A percentile compares a stretch with the other conserved stretches of the same genome.
These are phyloP conservation scores for Paraconiothyrium sp. DNA, from an alignment of 2,329 filamentous ascomycete species.

Conservation along the genomic window DNA sequence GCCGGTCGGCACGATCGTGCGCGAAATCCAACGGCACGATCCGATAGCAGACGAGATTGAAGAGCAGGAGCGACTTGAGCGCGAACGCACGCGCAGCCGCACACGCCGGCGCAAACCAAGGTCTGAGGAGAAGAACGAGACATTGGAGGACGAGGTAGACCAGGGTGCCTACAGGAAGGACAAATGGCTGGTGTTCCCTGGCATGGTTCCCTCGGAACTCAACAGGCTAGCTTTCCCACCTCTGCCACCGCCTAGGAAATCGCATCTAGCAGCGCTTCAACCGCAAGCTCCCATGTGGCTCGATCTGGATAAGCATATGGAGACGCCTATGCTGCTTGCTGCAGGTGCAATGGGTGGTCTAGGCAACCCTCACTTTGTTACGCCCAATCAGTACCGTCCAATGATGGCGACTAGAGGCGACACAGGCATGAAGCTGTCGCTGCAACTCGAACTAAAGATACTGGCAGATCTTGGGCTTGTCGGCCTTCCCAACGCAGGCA, in stretches of 20 bases:
- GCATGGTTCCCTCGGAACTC: constrained; percentile 76
- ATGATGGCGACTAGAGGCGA: constrained; percentile 91
- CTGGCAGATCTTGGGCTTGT: constrained; percentile 95
- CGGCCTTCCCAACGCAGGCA: constrained; percentile 93
- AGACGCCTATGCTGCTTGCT: constrained; percentile 83
- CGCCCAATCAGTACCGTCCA: constrained; percentile 76
- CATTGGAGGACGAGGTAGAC: constrained; percentile 34
- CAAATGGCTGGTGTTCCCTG: constrained; percentile 89
- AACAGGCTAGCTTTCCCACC: constrained; percentile 66
- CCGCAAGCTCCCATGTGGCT: constrained; percentile 74
- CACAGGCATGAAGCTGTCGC: constrained; percentile 75
- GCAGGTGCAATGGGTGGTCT: constrained; percentile 89
- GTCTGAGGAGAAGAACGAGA: constrained; percentile 28
- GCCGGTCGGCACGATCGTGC: constrained; percentile 89
- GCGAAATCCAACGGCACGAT: constrained; percentile 82
- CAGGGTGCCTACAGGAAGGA: constrained; percentile 62
- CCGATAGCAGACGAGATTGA: constrained; percentile 74
- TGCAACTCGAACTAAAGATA: constrained; percentile 92
- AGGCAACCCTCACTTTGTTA: constrained; percentile 92
- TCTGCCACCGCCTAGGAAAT: constrained; percentile 65
- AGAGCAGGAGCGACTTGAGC: constrained; percentile 38
- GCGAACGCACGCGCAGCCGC: constrained; percentile 13
- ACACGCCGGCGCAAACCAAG: constrained; percentile 29
- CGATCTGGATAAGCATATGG: constrained; percentile 73
- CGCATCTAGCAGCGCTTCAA: constrained; percentile 70